Evolutionary conservation across 768 basidiomycete species (phyloP).

Genomic region (Pisolithus orientalis): DNA sequence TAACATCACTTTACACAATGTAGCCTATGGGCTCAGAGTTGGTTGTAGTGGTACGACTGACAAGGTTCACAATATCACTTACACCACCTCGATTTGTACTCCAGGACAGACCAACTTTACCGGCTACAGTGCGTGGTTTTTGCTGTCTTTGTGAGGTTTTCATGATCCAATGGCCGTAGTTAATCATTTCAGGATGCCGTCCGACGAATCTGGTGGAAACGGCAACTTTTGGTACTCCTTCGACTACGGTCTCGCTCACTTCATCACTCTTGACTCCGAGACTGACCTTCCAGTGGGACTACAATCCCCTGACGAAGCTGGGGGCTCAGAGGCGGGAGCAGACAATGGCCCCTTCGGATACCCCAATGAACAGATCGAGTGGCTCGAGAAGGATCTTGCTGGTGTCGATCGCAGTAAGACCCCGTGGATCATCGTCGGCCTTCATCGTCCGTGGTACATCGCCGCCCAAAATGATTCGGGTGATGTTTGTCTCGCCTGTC

Average conservation of each 20-base stretch:
- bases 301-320: constrained; percentile 17
- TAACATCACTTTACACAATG: neutral
- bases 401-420: constrained; percentile 18
- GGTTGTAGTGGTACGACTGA: constrained; percentile 18
- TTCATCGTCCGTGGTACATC: constrained; percentile 23
- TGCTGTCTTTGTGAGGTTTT: neutral
- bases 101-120: constrained; percentile 23
- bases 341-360: constrained; percentile 22
- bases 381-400: constrained; percentile 22
- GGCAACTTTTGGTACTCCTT: constrained; percentile 28
- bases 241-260: constrained; percentile 25
- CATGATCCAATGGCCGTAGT: constrained; percentile 5
- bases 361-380: constrained; percentile 22
- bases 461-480: constrained; percentile 3
- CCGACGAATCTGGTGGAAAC: constrained; percentile 17
- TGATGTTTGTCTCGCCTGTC: constrained; percentile 12
- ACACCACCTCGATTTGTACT: constrained; percentile 21
- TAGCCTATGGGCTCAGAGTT: neutral
- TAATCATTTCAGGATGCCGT: constrained; percentile 24
- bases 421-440: constrained; percentile 23
- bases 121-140: constrained; percentile 19
- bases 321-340: constrained; percentile 14
- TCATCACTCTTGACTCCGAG: constrained; percentile 17
- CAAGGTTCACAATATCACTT: constrained; percentile 17
- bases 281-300: constrained; percentile 21